Evolutionary conservation across 805 yeast genomes (phyloP), one percentile per base, ranked within the genome.

Genomic region (Spathaspora hagerdaliae): DNA sequence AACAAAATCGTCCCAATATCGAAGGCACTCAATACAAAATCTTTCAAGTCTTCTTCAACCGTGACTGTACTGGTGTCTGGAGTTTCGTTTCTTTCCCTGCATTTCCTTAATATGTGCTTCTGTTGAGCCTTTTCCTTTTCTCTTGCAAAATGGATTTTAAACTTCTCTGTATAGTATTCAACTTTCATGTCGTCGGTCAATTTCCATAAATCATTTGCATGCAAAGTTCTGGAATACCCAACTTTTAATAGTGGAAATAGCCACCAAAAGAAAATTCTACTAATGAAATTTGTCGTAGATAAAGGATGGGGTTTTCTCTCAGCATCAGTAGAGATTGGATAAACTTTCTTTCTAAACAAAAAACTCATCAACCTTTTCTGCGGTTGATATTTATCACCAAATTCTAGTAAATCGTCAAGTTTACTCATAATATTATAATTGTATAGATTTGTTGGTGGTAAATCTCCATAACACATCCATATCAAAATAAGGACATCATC

Each of bases 211-310:
- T 85, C 90, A 41, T 75, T 73, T 4, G 83, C 77, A 36, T 75
- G 77, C 38, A 85, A 60, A 0, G 88, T 82, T 55, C 90, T 71
- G 59, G 77, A 81, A 60, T 85, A 85, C 7, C 90, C 90, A 6
- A 76, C 77, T 19, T 61, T 65, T 68, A 85, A 61, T 40, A 85
- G 52, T 0, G 87, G 87, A 34, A 64, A 59, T 38, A 84, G 61
- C 87, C 89, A 85, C 79, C 82, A 75, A 59, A 82, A 79, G 53
- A 81, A 76, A 0, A 70, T 31, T 50, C 63, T 66, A 27, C 68
- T 67, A 14, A 78, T 13, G 32, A 54, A 26, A 44, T 70, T 71
- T n/a, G 73, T 65, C n/a, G 33, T 33, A 1, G 34, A n/a, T 12
- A 36, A 36, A 12, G 83, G 83, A 50, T 66, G 79, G 1, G 58